Conservation (phyloP, 2,329 filamentous ascomycete species). For the Chrysosphaeria jannelii region DNA sequence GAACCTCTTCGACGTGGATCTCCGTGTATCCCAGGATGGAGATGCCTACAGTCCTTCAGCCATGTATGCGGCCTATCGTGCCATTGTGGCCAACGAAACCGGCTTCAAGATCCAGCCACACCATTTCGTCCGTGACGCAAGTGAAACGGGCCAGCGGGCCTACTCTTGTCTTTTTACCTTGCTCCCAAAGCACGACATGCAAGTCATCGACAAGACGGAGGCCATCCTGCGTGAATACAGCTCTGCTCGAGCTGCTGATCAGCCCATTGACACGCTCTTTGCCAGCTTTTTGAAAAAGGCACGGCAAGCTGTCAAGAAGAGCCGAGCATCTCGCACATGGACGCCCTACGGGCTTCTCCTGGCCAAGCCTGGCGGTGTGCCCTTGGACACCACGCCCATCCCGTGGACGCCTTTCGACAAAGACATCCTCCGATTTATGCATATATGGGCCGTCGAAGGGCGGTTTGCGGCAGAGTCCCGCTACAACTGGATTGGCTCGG, state of each 20-base stretch:
- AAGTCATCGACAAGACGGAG: conserved; percentile 18
- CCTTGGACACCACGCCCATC: too few species aligned
- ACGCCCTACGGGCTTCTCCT: conserved; percentile 19
- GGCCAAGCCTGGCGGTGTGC: conserved; percentile 8
- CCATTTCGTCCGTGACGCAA: conserved; percentile 15
- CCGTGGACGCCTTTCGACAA: neutral
- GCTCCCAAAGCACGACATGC: conserved; percentile 21
- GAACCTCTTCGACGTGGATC: neutral
- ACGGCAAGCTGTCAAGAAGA: conserved; percentile 17
- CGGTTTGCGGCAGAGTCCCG: conserved; percentile 20
- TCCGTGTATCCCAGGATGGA: conserved; percentile 6
- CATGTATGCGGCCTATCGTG: conserved; percentile 40
- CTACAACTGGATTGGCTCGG: conserved; percentile 28
- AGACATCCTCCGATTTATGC: conserved; percentile 27
- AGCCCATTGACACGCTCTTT: too few species aligned
- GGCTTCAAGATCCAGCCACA: too few species aligned
- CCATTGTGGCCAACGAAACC: conserved; percentile 26
- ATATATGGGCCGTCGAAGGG: conserved; percentile 30
- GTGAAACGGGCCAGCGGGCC: conserved; percentile 8
- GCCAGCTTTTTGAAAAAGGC: conserved; percentile 19
- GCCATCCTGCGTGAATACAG: conserved; percentile 19
- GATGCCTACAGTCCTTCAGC: conserved; percentile 15
- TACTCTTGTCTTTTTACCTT: conserved; percentile 30
- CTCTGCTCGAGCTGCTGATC: conserved; percentile 3
- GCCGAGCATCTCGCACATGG: conserved; percentile 17